Conservation (phyloP, 2,329 filamentous ascomycete species). For the Microascus cirrosus region DNA sequence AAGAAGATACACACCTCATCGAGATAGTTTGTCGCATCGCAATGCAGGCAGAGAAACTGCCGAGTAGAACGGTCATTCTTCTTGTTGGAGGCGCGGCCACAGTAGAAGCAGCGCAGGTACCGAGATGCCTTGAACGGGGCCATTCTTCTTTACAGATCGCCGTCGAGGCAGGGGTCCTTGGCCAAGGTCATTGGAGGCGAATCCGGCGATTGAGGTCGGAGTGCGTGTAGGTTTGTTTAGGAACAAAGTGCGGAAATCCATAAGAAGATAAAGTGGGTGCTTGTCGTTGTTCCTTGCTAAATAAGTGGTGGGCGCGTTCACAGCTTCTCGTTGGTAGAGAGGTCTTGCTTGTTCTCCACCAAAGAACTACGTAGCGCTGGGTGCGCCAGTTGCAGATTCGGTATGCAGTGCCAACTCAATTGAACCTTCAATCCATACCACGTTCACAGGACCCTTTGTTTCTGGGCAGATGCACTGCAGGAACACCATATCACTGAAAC, state of each 20-base stretch:
- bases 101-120: slow-evolving; percentile 70
- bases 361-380: not conserved
- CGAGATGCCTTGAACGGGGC: slow-evolving; percentile 26
- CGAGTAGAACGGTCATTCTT: slow-evolving; percentile 45
- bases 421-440: no score
- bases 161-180: not conserved
- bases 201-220: not conserved
- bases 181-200: not conserved
- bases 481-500: no score
- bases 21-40: slow-evolving; percentile 80
- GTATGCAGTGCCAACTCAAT: no score
- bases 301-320: no score
- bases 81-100: slow-evolving; percentile 55
- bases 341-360: not conserved
- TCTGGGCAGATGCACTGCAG: not conserved
- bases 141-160: slow-evolving; percentile 20
- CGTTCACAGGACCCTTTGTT: no score
- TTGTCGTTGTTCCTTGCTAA: not conserved
- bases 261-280: not conserved
- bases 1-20: slow-evolving; percentile 55
- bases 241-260: not conserved
- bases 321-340: no score
- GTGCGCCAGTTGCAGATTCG: not conserved
- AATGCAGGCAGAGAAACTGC: slow-evolving; percentile 64
- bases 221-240: not conserved